Base-by-base conservation (phyloP, 164 flowering plant genomes). In the Chimonanthus salicifolius region DNA sequence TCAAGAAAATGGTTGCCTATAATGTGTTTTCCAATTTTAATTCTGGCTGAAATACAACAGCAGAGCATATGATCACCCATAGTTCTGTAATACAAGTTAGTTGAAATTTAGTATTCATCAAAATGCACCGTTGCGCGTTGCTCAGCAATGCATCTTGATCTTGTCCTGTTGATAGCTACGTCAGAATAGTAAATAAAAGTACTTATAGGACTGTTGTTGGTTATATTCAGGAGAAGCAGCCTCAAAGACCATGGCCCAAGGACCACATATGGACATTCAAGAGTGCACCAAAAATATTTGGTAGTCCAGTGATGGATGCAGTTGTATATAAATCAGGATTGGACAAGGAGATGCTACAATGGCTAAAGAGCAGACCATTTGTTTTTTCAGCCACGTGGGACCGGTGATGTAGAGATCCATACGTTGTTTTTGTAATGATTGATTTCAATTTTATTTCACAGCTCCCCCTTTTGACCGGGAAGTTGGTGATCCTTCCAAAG, bases 251-350 rank as follows among this genome's bases (percentile, higher is more conserved):
- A 4, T 96, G 99, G 99, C 95, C 97, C 5, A 88, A 89, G 72
- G 94, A 94, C 64, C 83, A 80, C n/a, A 92, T 94, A 76, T 96
- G 98, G 99, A 79, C 90, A 20, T 94, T 92, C 78, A 86, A 87
- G 76, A 86, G 78, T 51, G 66, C 75, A 48, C 81, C 82, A 13
- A 84, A 65, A 70, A 77, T 94, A 48, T 72, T 92, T 69, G 99
- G 97, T 68, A 96, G 97, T 77, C 99, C 99, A 2, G 94, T 92
- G 97, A 73, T 96, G 5, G 99, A 96, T 75, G 84, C 91, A 0
- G 83, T 87, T 47, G 7, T 92, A 72, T 79, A 80, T 62, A 83
- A 88, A 33, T 73, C 85, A 20, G 62, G 87, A 2, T 50, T 96
- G 68, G 94, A 91, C 81, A 88, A 73, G 70, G 99, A 96, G 47